Percentiles rank a stretch among this genome's conserved stretches.
phyloP scores from a whole-genome alignment of 208 protist genomes.

The Paratrypanosoma confusum region DNA sequence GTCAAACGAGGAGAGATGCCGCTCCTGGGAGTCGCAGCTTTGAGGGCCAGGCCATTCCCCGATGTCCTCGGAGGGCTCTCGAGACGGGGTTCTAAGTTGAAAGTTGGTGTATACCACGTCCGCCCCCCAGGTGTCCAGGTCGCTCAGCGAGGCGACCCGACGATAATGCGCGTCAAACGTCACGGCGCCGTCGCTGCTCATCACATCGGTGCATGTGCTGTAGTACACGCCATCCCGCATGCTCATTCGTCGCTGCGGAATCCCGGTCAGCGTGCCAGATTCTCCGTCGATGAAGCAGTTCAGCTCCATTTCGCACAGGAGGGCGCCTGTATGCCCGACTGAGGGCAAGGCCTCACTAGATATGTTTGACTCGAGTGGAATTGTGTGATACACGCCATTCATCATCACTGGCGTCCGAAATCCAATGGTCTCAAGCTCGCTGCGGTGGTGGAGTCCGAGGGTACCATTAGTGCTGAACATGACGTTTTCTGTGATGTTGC shows the following conservation, averaged over 20 bases:
- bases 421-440: conserved; percentile 60
- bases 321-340: conserved; percentile 50
- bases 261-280: conserved; percentile 55
- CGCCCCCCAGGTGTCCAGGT: conserved; percentile 58
- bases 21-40: no score
- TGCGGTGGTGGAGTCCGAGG: conserved; percentile 63
- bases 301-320: conserved; percentile 50
- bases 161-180: conserved; percentile 70
- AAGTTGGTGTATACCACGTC: conserved; percentile 68
- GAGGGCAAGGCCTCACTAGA: conserved; percentile 26
- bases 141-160: conserved; percentile 40
- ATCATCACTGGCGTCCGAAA: conserved; percentile 62
- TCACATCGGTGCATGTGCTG: conserved; percentile 56
- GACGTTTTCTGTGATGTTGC: conserved; percentile 65
- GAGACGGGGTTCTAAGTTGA: conserved; percentile 5
- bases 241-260: conserved; percentile 44
- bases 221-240: conserved; percentile 62
- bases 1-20: background rate
- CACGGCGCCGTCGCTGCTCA: conserved; percentile 66
- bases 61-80: no score
- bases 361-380: conserved; percentile 16
- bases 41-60: no score
- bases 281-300: conserved; percentile 75
- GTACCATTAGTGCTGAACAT: conserved; percentile 84
- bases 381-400: conserved; percentile 69